Evolutionary conservation across 208 protist species (phyloP), one percentile per base, ranked within the genome.

Genomic region (Acanthamoeba royreba): DNA sequence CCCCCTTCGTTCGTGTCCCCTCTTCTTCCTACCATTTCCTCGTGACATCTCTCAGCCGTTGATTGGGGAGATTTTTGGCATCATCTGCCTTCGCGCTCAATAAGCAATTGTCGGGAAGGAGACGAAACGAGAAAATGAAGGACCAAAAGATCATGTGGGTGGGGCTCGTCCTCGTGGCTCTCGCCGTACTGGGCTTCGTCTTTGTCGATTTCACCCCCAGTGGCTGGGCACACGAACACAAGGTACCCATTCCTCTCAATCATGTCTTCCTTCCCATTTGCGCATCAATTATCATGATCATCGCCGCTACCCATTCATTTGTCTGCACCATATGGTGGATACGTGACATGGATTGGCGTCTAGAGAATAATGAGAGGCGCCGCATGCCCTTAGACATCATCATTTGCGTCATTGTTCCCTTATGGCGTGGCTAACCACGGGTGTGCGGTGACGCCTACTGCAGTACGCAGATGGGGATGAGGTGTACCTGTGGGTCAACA

Each of bases 401-500:
- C 0, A 89, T 22, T 89, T 45, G 28, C 33, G 13, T 35, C 2
- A 19, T 66, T 90, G 35, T 69, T 28, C 72, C 13, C 45, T 13
- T 90, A 17, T 28, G 19, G 3, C 63, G n/a, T 61, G 53, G 79
- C 19, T 35, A 25, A 66, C 11, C 38, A 28, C 11, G 28, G 53
- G 13, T 88, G 11, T 61, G 15, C 7, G 19, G 17, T 25, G n/a
- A n/a, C 17, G 85, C 28, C 88, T 79, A 86, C 49, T 40, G 11
- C 95, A 97, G 96, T 98, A 98, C 81, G 79, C 94, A n/a, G 15
- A 94, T 22, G 74, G 74, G 9, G 97, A 98, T 15, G 61, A 95
- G 13, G 97, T 99, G 5, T 94, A 93, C 8, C 94, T 99, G 17
- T 99, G 97, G 96, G 97, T 97, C 52, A 99, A 99, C 95, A 99